Conservation (phyloP, 768 basidiomycete species). For the Imleria badia region DNA sequence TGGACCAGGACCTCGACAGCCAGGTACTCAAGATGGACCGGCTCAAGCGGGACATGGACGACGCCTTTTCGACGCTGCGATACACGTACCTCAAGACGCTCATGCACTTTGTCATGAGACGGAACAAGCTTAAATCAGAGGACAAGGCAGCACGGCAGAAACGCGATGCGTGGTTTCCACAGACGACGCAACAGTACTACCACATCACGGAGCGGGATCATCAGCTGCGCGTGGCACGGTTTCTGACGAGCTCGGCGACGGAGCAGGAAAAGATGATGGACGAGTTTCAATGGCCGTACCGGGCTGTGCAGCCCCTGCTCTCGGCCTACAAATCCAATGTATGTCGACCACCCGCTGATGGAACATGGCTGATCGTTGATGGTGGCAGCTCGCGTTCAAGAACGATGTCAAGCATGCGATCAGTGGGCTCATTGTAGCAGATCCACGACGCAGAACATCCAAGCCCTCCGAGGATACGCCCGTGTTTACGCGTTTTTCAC, state of each 20-base stretch:
- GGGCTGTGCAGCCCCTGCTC: slow-evolving; percentile 45
- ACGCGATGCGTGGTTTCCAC: slow-evolving; percentile 37
- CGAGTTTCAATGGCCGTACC: slow-evolving; percentile 53
- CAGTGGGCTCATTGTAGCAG: slow-evolving; percentile 17
- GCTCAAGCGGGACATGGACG: slow-evolving; percentile 27
- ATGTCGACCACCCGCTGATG: slow-evolving; percentile 13
- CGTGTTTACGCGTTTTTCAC: slow-evolving; percentile 18
- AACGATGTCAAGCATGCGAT: slow-evolving; percentile 18
- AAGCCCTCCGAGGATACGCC: background rate
- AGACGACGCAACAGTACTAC: slow-evolving; percentile 27
- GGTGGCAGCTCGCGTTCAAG: slow-evolving; percentile 20
- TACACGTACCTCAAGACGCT: slow-evolving; percentile 32
- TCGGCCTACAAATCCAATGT: slow-evolving; percentile 43
- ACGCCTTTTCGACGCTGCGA: slow-evolving; percentile 29
- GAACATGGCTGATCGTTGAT: background rate
- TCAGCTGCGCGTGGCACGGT: slow-evolving; percentile 51
- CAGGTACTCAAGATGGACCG: slow-evolving; percentile 17
- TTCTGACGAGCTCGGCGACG: slow-evolving; percentile 31
- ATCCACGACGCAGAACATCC: slow-evolving; percentile 21
- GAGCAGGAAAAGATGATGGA: slow-evolving; percentile 47
- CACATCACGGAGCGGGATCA: slow-evolving; percentile 38
- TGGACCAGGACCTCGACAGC: slow-evolving; percentile 20
- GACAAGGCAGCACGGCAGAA: slow-evolving; percentile 24
- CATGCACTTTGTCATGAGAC: slow-evolving; percentile 13
- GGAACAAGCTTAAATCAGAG: slow-evolving; percentile 6